A percentile compares a stretch with the other conserved stretches of the same genome.
These are phyloP conservation scores for Nicotiana sylvestris DNA, from an alignment of 257 asterid genomes.

Conservation along the genomic window DNA sequence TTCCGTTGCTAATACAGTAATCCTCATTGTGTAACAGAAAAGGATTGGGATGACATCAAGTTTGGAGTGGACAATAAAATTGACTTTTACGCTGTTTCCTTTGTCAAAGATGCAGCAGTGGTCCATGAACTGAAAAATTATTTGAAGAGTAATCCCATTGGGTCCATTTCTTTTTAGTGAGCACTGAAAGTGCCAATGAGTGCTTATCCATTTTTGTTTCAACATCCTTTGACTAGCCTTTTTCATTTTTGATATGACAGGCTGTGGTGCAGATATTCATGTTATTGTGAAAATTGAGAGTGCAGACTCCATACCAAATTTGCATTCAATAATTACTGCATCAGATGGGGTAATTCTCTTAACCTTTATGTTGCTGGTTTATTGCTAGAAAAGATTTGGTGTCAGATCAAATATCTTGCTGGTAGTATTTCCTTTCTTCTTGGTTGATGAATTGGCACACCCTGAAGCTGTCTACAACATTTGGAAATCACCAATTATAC, in stretches of 20 bases:
- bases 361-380: not conserved
- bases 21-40: constrained; percentile 52
- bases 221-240: not conserved
- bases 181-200: constrained; percentile 3
- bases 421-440: constrained; percentile 1
- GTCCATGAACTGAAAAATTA: constrained; percentile 92
- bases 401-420: not conserved
- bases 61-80: constrained; percentile 93
- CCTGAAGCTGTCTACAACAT: not conserved
- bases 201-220: not conserved
- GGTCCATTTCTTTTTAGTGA: not conserved
- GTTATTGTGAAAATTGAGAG: constrained; percentile 95
- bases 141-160: constrained; percentile 51
- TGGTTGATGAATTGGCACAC: not conserved
- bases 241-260: constrained; percentile 24
- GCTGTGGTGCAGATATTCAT: constrained; percentile 80
- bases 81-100: constrained; percentile 95
- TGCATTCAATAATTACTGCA: constrained; percentile 86
- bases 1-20: constrained; percentile 17
- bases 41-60: constrained; percentile 97
- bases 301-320: constrained; percentile 91
- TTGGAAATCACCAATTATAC: not conserved
- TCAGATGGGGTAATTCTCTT: constrained; percentile 82
- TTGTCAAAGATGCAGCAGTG: constrained; percentile 97
- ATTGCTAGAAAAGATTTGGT: not conserved